A percentile compares a stretch with the other conserved stretches of the same genome.
phyloP scores from a whole-genome alignment of 108 stramenopile species.

The Aurantiochytrium sp. region DNA sequence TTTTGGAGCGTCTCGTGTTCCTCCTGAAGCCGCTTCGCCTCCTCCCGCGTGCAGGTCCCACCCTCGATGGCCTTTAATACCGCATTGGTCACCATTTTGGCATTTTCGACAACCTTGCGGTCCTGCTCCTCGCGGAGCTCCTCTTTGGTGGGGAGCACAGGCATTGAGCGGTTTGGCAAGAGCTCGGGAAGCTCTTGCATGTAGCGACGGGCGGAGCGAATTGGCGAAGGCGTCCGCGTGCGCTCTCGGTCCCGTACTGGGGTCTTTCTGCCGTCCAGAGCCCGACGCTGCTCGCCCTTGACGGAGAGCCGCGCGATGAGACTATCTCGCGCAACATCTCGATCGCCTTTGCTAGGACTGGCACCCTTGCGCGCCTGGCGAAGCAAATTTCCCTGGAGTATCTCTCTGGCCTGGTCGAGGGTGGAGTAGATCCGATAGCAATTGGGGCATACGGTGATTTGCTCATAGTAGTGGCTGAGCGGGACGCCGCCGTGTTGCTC shows the following conservation, averaged over 20 bases:
- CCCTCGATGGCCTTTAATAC: background rate
- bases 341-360: no score
- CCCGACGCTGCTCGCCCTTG: background rate
- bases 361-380: background rate
- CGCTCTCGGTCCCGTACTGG: background rate
- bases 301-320: background rate
- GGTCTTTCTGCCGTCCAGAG: background rate
- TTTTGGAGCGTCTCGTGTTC: background rate
- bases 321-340: background rate
- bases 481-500: conserved; percentile 4
- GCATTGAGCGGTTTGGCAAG: background rate
- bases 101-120: background rate
- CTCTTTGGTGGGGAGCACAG: background rate
- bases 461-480: background rate
- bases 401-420: background rate
- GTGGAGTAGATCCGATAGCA: background rate
- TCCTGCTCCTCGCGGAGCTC: background rate
- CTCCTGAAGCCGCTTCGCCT: background rate
- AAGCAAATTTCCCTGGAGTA: background rate
- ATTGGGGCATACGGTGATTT: background rate
- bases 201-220: background rate
- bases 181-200: background rate
- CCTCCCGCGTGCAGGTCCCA: background rate
- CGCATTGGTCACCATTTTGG: background rate
- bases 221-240: background rate